These are phyloP conservation scores for Vitellaria paradoxa DNA, from an alignment of 179 eudicot species.

Conservation along the genomic window DNA sequence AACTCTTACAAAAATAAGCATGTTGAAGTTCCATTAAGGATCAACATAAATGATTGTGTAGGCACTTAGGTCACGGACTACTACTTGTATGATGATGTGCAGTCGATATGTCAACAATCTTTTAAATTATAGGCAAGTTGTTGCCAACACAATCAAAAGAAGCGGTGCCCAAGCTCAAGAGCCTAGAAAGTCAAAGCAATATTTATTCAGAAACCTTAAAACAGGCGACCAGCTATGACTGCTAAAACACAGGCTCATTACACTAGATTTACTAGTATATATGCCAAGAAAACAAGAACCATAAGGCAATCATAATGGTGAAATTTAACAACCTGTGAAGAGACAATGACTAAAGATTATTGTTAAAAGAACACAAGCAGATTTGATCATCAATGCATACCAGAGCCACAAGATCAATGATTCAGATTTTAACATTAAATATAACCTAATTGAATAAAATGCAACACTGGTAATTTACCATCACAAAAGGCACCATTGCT, in stretches of 20 bases:
- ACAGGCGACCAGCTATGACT: background rate
- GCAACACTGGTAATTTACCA: background rate
- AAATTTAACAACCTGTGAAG: background rate
- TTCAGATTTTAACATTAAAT: background rate
- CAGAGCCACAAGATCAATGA: background rate
- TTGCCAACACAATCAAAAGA: no score
- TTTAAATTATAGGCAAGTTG: no score
- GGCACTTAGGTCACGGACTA: no score
- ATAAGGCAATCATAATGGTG: background rate
- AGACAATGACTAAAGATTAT: background rate
- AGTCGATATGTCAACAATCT: no score
- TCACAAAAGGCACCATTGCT: background rate
- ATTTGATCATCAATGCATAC: no score
- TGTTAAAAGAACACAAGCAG: background rate
- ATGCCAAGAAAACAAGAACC: background rate
- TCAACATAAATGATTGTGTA: no score
- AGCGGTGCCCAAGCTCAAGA: no score
- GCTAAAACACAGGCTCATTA: background rate
- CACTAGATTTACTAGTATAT: no score
- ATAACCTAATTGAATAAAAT: no score
- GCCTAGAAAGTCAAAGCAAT: background rate
- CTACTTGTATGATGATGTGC: no score
- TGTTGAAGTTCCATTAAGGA: no score
- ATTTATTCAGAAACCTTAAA: background rate
- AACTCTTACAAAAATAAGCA: no score